A percentile compares a stretch with the other conserved stretches of the same genome.
These are phyloP conservation scores for Curvularia hawaiiensis DNA, from an alignment of 2,329 filamentous ascomycete species.

Conservation along the genomic window DNA sequence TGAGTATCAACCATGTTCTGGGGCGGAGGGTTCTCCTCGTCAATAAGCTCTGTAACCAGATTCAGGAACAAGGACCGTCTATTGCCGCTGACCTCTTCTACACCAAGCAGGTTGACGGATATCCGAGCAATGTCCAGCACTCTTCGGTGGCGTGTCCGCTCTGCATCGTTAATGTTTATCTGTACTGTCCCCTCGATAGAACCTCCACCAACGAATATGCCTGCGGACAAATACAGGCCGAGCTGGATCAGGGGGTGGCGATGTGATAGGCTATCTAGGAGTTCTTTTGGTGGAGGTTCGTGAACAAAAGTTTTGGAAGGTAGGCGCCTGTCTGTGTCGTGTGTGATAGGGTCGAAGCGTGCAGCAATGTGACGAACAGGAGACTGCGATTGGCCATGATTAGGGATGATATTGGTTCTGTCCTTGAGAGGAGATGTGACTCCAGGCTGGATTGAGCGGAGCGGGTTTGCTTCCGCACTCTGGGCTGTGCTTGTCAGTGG, in stretches of 20 bases:
- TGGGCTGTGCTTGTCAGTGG: constrained; percentile 25
- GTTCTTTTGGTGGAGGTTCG: constrained; percentile 52
- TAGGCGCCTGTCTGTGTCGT: constrained; percentile 50
- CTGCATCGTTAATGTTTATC: constrained; percentile 55
- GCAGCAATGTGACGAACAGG: constrained; percentile 54
- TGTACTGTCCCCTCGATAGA: constrained; percentile 58
- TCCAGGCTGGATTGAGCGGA: constrained; percentile 16
- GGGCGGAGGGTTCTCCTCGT: constrained; percentile 57
- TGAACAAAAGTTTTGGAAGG: constrained; percentile 58
- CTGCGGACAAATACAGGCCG: constrained; percentile 56
- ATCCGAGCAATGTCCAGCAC: constrained; percentile 56
- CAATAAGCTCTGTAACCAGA: constrained; percentile 58
- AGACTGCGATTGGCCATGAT: constrained; percentile 54
- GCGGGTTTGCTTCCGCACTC: constrained; percentile 20
- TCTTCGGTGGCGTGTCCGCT: constrained; percentile 50
- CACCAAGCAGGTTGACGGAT: constrained; percentile 58
- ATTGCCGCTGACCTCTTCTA: constrained; percentile 56
- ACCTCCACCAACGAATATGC: constrained; percentile 61
- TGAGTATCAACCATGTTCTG: constrained; percentile 55
- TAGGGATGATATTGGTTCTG: constrained; percentile 48
- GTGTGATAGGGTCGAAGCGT: constrained; percentile 50
- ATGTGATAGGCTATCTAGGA: constrained; percentile 56
- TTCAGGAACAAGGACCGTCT: constrained; percentile 57
- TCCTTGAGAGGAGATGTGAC: constrained; percentile 34
- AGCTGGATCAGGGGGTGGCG: constrained; percentile 57